Conservation (phyloP, 331 rosid genomes). For the Prunus yedoensis region DNA sequence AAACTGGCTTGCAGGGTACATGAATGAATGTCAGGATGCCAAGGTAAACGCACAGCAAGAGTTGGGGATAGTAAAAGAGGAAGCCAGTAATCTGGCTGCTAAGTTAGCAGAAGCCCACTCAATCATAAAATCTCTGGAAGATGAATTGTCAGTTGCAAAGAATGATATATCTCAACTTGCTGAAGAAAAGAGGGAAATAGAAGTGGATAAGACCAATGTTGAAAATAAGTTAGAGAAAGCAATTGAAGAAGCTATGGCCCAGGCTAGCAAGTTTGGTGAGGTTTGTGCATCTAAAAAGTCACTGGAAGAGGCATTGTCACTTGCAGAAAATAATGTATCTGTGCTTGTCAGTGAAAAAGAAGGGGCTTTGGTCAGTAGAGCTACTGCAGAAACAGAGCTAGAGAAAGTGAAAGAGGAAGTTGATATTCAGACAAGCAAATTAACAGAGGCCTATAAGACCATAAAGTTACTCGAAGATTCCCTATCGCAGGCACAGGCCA, state of each 20-base stretch:
- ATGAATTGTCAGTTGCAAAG: constrained; percentile 56
- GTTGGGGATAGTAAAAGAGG: constrained; percentile 54
- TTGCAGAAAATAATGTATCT: constrained; percentile 57
- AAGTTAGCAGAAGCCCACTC: constrained; percentile 62
- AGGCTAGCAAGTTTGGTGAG: constrained; percentile 40
- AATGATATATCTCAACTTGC: constrained; percentile 51
- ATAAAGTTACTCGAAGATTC: constrained; percentile 68
- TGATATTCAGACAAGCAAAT: constrained; percentile 47
- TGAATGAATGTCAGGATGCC: constrained; percentile 62
- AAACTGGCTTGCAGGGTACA: constrained; percentile 64
- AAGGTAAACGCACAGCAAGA: constrained; percentile 59
- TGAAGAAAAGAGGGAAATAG: constrained; percentile 64
- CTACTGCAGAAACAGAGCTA: constrained; percentile 60
- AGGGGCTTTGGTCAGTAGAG: constrained; percentile 56
- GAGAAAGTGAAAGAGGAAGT: constrained; percentile 64
- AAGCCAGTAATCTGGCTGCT: constrained; percentile 37
- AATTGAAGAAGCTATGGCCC: constrained; percentile 45
- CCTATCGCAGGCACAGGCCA: too few species aligned
- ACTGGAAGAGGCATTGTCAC: constrained; percentile 68
- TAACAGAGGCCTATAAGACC: constrained; percentile 61
- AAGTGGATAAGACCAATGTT: constrained; percentile 42
- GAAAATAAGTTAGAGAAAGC: constrained; percentile 66
- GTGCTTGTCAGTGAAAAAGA: constrained; percentile 64
- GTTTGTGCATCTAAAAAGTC: constrained; percentile 42
- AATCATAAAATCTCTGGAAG: constrained; percentile 53